A percentile compares a stretch with the other conserved stretches of the same genome.
Conservation (phyloP, 768 basidiomycete species). For the Pulveroboletus sp. region DNA sequence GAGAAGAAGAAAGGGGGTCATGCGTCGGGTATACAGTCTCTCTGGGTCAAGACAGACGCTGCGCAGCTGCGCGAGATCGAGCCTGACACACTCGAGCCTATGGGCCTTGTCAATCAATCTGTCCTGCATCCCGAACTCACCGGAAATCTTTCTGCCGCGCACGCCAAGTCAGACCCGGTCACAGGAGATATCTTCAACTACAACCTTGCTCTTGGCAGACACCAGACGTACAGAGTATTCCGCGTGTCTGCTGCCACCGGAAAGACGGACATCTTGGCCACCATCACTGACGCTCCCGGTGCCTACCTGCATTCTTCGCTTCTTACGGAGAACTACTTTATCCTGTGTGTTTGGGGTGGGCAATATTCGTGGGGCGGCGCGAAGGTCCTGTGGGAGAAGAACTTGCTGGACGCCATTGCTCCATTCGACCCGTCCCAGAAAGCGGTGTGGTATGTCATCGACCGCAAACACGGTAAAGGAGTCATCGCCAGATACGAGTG, state of each 20-base stretch:
- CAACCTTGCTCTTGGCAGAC: slow-evolving; percentile 27
- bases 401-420: slow-evolving; percentile 32
- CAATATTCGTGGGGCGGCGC: slow-evolving; percentile 28
- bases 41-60: slow-evolving; percentile 33
- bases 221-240: slow-evolving; percentile 33
- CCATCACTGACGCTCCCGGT: slow-evolving; percentile 36
- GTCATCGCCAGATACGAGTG: slow-evolving; percentile 36
- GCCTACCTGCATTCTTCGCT: slow-evolving; percentile 38
- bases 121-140: slow-evolving; percentile 32
- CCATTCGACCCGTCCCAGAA: slow-evolving; percentile 28
- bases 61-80: slow-evolving; percentile 32
- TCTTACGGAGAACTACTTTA: slow-evolving; percentile 36
- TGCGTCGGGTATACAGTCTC: slow-evolving; percentile 24
- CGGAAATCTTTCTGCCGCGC: slow-evolving; percentile 34
- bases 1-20: slow-evolving; percentile 22
- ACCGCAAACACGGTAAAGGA: slow-evolving; percentile 34
- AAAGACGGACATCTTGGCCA: slow-evolving; percentile 33
- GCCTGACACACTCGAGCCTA: slow-evolving; percentile 36
- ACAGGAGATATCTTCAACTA: slow-evolving; percentile 38
- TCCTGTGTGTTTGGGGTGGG: slow-evolving; percentile 35
- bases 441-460: slow-evolving; percentile 37
- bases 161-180: slow-evolving; percentile 35
- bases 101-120: slow-evolving; percentile 27
- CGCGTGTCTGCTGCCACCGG: slow-evolving; percentile 31
- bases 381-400: slow-evolving; percentile 31